Evolutionary conservation across 1,284 basidiomycete genomes (phyloP).

Genomic region (Naganishia liquefaciens): DNA sequence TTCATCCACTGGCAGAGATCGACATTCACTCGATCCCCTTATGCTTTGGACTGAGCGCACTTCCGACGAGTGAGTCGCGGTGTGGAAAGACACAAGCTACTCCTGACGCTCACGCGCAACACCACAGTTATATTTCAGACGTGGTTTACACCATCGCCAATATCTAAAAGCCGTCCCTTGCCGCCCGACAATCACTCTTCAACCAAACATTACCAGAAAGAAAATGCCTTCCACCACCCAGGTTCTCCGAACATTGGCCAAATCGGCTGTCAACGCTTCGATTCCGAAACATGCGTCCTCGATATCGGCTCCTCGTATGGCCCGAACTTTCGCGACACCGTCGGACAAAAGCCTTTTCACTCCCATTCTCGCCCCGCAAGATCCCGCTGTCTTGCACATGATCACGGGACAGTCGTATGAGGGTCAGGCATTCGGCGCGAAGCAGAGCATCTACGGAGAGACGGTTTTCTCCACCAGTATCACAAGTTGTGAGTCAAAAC

Average conservation of each 20-base stretch:
- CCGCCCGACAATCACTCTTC: not conserved
- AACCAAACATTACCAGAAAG: constrained; percentile 3
- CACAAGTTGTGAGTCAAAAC: constrained; percentile 74
- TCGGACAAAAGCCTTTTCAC: constrained; percentile 37
- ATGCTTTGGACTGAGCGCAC: constrained; percentile 53
- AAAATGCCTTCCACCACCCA: constrained; percentile 21
- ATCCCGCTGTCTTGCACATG: constrained; percentile 85
- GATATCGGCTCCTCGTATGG: constrained; percentile 1
- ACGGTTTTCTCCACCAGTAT: constrained; percentile 99
- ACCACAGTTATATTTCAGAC: constrained; percentile 50
- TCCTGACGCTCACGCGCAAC: not conserved
- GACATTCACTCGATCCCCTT: constrained; percentile 31
- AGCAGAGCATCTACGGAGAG: constrained; percentile 87
- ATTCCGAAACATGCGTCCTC: constrained; percentile 9
- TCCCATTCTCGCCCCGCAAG: constrained; percentile 48
- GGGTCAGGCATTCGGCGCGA: constrained; percentile 86
- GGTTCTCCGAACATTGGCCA: constrained; percentile 24
- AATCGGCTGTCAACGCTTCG: constrained; percentile 2
- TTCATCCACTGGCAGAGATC: constrained; percentile 2
- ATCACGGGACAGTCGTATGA: constrained; percentile 90
- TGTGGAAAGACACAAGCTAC: not conserved
- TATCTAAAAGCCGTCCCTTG: constrained; percentile 37
- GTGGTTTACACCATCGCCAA: constrained; percentile 49
- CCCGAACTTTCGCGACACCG: constrained; percentile 37
- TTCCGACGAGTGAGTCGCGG: constrained; percentile 53